Evolutionary conservation across 1,139 yeast genomes (phyloP).

Genomic region (Candida sp.): DNA sequence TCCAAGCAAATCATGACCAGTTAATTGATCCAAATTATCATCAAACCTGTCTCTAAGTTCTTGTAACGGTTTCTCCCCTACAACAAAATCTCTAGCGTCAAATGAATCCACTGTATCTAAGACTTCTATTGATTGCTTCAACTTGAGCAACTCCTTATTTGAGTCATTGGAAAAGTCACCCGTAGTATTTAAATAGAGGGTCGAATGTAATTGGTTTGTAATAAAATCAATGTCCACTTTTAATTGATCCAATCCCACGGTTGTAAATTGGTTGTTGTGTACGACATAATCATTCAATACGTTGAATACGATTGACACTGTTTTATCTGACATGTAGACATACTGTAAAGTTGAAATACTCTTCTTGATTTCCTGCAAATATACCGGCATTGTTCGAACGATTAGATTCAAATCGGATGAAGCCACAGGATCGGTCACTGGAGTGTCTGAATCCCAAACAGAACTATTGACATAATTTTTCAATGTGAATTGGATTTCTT

Average conservation of each 20-base stretch:
- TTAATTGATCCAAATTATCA: conserved; percentile 20
- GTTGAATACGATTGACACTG: conserved; percentile 46
- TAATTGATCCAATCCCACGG: conserved; percentile 55
- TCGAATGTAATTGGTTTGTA: conserved; percentile 29
- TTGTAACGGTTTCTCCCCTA: conserved; percentile 1
- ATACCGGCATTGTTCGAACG: conserved; percentile 29
- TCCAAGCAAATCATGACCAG: conserved; percentile 32
- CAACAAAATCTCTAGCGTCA: conserved; percentile 10
- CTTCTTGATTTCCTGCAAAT: conserved; percentile 30
- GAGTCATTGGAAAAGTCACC: conserved; percentile 19
- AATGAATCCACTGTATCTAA: conserved; percentile 23
- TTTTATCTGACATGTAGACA: conserved; percentile 25
- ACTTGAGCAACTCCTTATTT: conserved; percentile 26
- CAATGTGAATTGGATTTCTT: conserved; percentile 48
- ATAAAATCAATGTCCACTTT: conserved; percentile 49
- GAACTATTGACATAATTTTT: conserved; percentile 48
- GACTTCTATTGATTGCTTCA: conserved; percentile 39
- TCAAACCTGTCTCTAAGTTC: conserved; percentile 22
- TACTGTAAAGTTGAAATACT: conserved; percentile 27
- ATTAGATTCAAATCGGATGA: conserved; percentile 34
- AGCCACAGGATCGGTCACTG: conserved; percentile 14
- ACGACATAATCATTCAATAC: conserved; percentile 57
- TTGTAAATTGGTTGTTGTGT: conserved; percentile 60
- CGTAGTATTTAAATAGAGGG: conserved; percentile 13
- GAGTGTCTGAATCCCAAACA: conserved; percentile 32